Evolutionary conservation across 163 green algal genomes (phyloP), one percentile per base, ranked within the genome.

Genomic region (Trebouxia gelatinosa): DNA sequence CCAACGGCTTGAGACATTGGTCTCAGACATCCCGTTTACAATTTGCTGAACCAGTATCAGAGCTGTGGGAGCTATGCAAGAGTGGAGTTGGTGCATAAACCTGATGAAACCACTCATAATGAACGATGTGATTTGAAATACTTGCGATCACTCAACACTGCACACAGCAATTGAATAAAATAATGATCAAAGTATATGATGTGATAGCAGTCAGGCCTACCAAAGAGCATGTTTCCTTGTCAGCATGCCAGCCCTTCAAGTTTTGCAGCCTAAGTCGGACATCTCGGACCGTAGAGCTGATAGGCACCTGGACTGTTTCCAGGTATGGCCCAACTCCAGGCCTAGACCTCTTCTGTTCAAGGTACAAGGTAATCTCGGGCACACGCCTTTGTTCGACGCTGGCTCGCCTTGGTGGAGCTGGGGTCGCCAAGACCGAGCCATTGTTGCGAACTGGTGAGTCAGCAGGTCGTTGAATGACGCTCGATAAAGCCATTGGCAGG

Each of bases 231-330:
- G 16, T 59, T 37, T 39, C 68, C 62, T 59, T 61, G 29, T 61
- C 68, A 40, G 68, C 68, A 29, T 76, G 68, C 68, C 68, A 76
- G 28, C 40, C 68, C 43, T 59, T 76, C 68, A 76, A 31, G 28
- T 76, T 76, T 13, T 61, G 68, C 68, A 76, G 43, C 40, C 46
- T 59, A 17, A 76, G 68, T n/a, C 31, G 40, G 28, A 76, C 68
- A 62, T 76, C 68, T 29, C 40, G 61, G 68, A 76, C 46, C 7
- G 40, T 76, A 5, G 43, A 59, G 46, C 68, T 76, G 68, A 61
- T 76, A 39, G 46, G 68, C 6, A 76, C 68, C 46, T 76, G 68
- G 40, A 76, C 40, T 21, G 40, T 43, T 29, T 76, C 68, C 43
- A 76, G 23, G 35, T 72, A 72, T 3, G 64, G 35, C 21, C 40